A percentile compares a stretch with the other conserved stretches of the same genome.
These are phyloP conservation scores for Candida khao-thaluensis DNA, from an alignment of 805 yeast genomes.

Conservation along the genomic window DNA sequence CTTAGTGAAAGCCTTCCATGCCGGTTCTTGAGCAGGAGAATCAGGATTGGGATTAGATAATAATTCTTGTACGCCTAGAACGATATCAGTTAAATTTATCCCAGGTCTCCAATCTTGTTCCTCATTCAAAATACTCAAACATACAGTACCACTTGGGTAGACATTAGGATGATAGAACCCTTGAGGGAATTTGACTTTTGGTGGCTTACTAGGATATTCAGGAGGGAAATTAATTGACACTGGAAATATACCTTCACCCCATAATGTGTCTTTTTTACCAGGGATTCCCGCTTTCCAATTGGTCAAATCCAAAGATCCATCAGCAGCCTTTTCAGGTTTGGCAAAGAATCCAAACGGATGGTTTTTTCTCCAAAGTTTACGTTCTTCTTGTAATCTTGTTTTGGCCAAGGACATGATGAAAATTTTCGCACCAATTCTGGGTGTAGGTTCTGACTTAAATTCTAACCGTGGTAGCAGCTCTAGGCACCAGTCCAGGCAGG, in stretches of 20 bases:
- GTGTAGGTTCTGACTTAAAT: too few species aligned
- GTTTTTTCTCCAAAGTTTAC: slow-evolving; percentile 97
- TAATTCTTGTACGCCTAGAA: slow-evolving; percentile 88
- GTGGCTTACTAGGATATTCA: slow-evolving; percentile 96
- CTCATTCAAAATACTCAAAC: slow-evolving; percentile 89
- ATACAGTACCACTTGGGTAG: slow-evolving; percentile 95
- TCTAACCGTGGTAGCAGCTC: too few species aligned
- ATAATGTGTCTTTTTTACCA: slow-evolving; percentile 79
- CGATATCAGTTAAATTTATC: slow-evolving; percentile 83
- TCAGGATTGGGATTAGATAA: slow-evolving; percentile 88
- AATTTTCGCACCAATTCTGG: slow-evolving; percentile 5
- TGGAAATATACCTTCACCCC: slow-evolving; percentile 92
- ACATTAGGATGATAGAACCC: slow-evolving; percentile 96
- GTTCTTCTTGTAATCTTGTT: slow-evolving; percentile 87
- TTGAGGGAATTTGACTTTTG: slow-evolving; percentile 85
- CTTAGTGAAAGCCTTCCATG: slow-evolving; percentile 81
- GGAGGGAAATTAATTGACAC: slow-evolving; percentile 78
- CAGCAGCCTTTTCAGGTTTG: slow-evolving; percentile 74
- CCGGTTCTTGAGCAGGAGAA: slow-evolving; percentile 97
- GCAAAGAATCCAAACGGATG: slow-evolving; percentile 98
- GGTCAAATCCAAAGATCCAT: slow-evolving; percentile 82
- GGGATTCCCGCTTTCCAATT: slow-evolving; percentile 96
- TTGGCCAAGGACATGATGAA: slow-evolving; percentile 57
- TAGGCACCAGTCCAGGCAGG: too few species aligned
- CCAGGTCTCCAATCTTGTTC: slow-evolving; percentile 99